These are phyloP conservation scores for Calocybe cyanea DNA, from an alignment of 768 basidiomycete genomes.

Conservation along the genomic window DNA sequence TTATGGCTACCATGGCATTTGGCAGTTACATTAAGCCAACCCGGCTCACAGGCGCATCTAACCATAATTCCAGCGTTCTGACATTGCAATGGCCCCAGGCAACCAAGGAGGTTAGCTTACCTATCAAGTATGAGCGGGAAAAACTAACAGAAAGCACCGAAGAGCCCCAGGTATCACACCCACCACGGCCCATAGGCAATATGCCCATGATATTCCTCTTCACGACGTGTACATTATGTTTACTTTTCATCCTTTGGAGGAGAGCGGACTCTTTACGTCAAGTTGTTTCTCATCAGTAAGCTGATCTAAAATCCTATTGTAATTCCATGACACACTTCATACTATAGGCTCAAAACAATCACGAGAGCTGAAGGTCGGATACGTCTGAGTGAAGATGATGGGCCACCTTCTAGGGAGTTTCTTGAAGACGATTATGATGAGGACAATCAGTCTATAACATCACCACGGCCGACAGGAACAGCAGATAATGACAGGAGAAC, in stretches of 20 bases:
- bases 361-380: conserved; percentile 52
- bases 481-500: too few species aligned
- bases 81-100: conserved; percentile 9
- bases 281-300: conserved; percentile 63
- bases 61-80: too few species aligned
- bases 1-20: too few species aligned
- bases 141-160: too few species aligned
- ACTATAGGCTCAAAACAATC: conserved; percentile 61
- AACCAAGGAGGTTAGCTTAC: conserved; percentile 12
- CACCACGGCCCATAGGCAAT: conserved; percentile 63
- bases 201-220: conserved; percentile 50
- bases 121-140: too few species aligned
- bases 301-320: conserved; percentile 8
- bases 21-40: too few species aligned
- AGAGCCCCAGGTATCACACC: conserved; percentile 48
- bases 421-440: conserved; percentile 58
- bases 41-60: too few species aligned
- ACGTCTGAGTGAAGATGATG: conserved; percentile 67
- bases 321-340: neutral
- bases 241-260: conserved; percentile 62
- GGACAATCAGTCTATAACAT: conserved; percentile 24
- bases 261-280: conserved; percentile 50
- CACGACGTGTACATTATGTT: conserved; percentile 54
- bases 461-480: neutral
- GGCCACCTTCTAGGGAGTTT: conserved; percentile 66